A percentile compares a stretch with the other conserved stretches of the same genome.
Evolutionary conservation across 2,329 filamentous ascomycete genomes (phyloP).

Genomic region (Botryotinia globosa): DNA sequence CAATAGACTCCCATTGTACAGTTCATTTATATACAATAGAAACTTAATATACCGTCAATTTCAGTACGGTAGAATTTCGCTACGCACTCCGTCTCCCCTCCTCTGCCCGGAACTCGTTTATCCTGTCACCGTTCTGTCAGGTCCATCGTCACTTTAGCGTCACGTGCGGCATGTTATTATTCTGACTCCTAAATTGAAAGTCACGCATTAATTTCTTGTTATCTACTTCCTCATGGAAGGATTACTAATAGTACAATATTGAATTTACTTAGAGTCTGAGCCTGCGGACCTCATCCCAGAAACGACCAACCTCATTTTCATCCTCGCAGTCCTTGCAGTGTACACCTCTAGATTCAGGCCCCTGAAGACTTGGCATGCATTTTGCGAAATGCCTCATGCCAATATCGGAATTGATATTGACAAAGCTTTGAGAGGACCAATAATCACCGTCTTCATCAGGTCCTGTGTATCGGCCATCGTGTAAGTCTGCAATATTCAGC

Average conservation of each 20-base stretch:
- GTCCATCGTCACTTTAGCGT: not conserved
- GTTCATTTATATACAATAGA: rapidly evolving
- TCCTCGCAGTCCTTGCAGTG: not conserved
- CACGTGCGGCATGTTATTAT: not conserved
- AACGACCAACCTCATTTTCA: not conserved
- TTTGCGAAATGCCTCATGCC: rapidly evolving
- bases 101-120: not conserved
- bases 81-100: rapidly evolving
- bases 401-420: not conserved
- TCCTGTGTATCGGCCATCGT: not conserved
- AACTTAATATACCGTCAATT: not conserved
- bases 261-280: not conserved
- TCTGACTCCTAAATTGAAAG: not conserved
- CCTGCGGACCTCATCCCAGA: not conserved
- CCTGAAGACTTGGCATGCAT: not conserved
- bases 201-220: not conserved
- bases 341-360: rapidly evolving
- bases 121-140: not conserved
- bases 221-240: not conserved
- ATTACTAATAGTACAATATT: not conserved
- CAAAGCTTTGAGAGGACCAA: not conserved
- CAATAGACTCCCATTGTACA: not conserved
- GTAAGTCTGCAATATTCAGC: not conserved
- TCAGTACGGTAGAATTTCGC: not conserved
- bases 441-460: not conserved